Evolutionary conservation across 768 basidiomycete species (phyloP).

Genomic region (Xanthoconium stramineum): DNA sequence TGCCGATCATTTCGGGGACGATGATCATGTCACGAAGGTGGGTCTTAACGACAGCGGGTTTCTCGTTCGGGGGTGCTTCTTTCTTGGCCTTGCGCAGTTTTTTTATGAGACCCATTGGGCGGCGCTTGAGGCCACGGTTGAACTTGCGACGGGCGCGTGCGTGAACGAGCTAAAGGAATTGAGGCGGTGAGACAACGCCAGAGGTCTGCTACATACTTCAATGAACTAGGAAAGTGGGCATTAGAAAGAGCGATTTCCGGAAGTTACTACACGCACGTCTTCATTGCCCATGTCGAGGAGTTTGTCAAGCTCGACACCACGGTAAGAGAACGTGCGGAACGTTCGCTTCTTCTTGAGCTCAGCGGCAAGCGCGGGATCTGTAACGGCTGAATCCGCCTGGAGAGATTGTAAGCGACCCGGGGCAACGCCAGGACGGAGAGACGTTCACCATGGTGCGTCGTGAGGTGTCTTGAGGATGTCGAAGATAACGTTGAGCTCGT

Average conservation of each 20-base stretch:
- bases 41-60: conserved; percentile 98
- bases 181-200: background rate
- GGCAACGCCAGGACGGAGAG: background rate
- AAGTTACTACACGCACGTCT: conserved; percentile 55
- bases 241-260: background rate
- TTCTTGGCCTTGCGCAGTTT: conserved; percentile 99
- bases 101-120: conserved; percentile 98
- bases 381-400: conserved; percentile 79
- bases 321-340: conserved; percentile 98
- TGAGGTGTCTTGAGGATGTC: conserved; percentile 25
- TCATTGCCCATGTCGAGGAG: conserved; percentile 95
- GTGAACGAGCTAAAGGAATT: conserved; percentile 75
- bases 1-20: conserved; percentile 99
- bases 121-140: conserved; percentile 97
- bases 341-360: conserved; percentile 98
- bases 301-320: conserved; percentile 97
- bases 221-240: conserved; percentile 53
- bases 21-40: conserved; percentile 99
- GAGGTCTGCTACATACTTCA: conserved; percentile 52
- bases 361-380: conserved; percentile 91
- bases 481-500: conserved; percentile 18
- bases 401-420: background rate
- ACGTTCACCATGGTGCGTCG: conserved; percentile 34
- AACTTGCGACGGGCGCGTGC: conserved; percentile 98
- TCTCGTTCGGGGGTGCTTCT: conserved; percentile 98